Percentiles rank a stretch among this genome's conserved stretches.
Evolutionary conservation across 768 basidiomycete species (phyloP).

Genomic region (Sporobolomyces phaffii): DNA sequence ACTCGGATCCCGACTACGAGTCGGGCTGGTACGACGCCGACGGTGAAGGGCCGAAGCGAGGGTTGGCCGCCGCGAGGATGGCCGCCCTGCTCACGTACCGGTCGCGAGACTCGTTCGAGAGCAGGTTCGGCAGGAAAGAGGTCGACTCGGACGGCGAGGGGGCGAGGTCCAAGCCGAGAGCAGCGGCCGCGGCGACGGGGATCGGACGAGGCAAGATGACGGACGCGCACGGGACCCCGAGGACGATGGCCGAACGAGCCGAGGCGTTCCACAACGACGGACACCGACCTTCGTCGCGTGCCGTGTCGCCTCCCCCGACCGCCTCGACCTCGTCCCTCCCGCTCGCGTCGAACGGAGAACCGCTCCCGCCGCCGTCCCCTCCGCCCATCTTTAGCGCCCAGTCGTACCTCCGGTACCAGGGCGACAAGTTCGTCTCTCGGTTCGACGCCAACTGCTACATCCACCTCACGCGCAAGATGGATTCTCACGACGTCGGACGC

Average conservation of each 20-base stretch:
- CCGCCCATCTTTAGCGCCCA: constrained; percentile 74
- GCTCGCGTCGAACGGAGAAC: constrained; percentile 41
- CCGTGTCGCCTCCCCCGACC: constrained; percentile 1
- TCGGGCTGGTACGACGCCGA: constrained; percentile 69
- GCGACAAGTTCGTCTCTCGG: constrained; percentile 91
- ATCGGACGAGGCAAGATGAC: constrained; percentile 32
- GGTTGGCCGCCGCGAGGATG: constrained; percentile 90
- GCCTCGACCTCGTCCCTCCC: constrained; percentile 41
- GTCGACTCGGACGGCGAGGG: constrained; percentile 37
- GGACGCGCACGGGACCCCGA: constrained; percentile 45
- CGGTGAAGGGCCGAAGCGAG: constrained; percentile 63
- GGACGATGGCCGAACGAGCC: constrained; percentile 53
- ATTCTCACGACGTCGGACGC: constrained; percentile 83
- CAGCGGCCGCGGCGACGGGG: constrained; percentile 4
- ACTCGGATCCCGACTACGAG: constrained; percentile 80
- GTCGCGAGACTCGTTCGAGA: constrained; percentile 87
- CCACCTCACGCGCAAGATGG: constrained; percentile 83
- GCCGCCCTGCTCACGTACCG: constrained; percentile 88
- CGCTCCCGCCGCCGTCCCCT: constrained; percentile 37
- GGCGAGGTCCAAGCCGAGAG: neutral
- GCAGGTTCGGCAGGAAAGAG: constrained; percentile 73
- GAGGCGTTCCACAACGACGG: constrained; percentile 83
- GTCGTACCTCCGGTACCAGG: constrained; percentile 94
- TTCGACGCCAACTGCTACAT: constrained; percentile 99
- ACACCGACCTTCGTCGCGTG: constrained; percentile 46